Evolutionary conservation across 1,284 basidiomycete species (phyloP).

Genomic region (Naganishia sp.): DNA sequence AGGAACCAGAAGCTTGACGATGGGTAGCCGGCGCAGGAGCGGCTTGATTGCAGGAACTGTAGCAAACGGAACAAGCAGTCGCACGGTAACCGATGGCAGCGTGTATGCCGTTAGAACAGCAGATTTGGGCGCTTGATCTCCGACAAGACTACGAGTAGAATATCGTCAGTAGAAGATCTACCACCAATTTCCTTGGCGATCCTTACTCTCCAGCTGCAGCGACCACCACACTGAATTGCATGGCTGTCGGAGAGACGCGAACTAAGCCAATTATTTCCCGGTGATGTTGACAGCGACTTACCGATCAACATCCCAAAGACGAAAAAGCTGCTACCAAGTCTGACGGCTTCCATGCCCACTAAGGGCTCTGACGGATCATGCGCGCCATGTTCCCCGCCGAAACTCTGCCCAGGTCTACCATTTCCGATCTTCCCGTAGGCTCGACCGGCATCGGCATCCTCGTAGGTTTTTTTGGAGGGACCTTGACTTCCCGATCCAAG

Average conservation of each 20-base stretch:
- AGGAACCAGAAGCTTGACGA: slow-evolving; percentile 24
- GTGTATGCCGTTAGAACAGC: slow-evolving; percentile 30
- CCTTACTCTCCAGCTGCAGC: slow-evolving; percentile 31
- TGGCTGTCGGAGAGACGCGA: neutral
- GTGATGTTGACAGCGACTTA: neutral
- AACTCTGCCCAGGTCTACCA: slow-evolving; percentile 5
- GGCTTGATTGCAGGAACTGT: slow-evolving; percentile 28
- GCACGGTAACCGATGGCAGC: slow-evolving; percentile 28
- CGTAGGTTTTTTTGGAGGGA: slow-evolving; percentile 13
- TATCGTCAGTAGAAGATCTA: neutral
- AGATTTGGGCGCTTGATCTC: slow-evolving; percentile 31
- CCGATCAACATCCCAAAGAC: slow-evolving; percentile 31
- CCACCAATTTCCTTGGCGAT: neutral
- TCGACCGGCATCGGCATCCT: slow-evolving; percentile 2
- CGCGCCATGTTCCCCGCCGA: slow-evolving; percentile 14
- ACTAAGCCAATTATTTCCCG: too few relatives aligned
- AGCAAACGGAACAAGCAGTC: slow-evolving; percentile 30
- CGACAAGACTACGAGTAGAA: slow-evolving; percentile 10
- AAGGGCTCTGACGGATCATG: slow-evolving; percentile 10
- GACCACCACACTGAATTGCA: slow-evolving; percentile 31
- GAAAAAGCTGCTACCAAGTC: slow-evolving; percentile 29
- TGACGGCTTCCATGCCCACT: slow-evolving; percentile 26
- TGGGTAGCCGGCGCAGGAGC: slow-evolving; percentile 19
- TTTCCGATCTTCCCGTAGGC: slow-evolving; percentile 11
- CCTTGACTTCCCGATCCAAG: slow-evolving; percentile 4